phyloP scores from a whole-genome alignment of 768 basidiomycete genomes.

The Pleurotus citrinopileatus region DNA sequence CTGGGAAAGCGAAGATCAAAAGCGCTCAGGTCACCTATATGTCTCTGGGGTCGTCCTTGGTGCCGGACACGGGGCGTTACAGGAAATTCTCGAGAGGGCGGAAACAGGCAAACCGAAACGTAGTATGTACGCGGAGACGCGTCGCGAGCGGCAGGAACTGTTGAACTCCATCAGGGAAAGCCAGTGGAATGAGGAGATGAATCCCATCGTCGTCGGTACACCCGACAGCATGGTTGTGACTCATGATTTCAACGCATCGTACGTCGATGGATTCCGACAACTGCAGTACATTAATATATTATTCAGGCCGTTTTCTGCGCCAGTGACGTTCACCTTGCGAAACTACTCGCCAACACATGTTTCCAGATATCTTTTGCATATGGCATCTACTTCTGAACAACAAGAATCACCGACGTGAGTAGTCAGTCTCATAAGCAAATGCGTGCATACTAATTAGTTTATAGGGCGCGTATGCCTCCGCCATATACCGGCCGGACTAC shows the following conservation, averaged over 20 bases:
- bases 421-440: too few species aligned
- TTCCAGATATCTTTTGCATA: slow-evolving; percentile 53
- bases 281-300: slow-evolving; percentile 4
- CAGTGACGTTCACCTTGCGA: slow-evolving; percentile 54
- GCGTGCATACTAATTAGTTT: too few species aligned
- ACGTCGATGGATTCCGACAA: slow-evolving; percentile 24
- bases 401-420: slow-evolving; percentile 21
- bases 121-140: slow-evolving; percentile 91
- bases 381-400: slow-evolving; percentile 28
- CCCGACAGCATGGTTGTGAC: slow-evolving; percentile 36
- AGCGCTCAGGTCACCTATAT: slow-evolving; percentile 59
- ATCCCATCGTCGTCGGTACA: slow-evolving; percentile 61
- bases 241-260: slow-evolving; percentile 77
- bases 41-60: slow-evolving; percentile 63
- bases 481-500: slow-evolving; percentile 66
- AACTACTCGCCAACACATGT: slow-evolving; percentile 71
- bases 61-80: slow-evolving; percentile 64
- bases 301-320: slow-evolving; percentile 51
- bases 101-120: slow-evolving; percentile 67
- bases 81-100: slow-evolving; percentile 55
- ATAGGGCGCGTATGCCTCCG: slow-evolving; percentile 46
- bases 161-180: slow-evolving; percentile 64
- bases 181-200: slow-evolving; percentile 78
- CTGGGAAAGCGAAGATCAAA: slow-evolving; percentile 67
- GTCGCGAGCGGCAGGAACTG: slow-evolving; percentile 64